Conservation (phyloP, 345 rosid species). For the Hevea brasiliensis region DNA sequence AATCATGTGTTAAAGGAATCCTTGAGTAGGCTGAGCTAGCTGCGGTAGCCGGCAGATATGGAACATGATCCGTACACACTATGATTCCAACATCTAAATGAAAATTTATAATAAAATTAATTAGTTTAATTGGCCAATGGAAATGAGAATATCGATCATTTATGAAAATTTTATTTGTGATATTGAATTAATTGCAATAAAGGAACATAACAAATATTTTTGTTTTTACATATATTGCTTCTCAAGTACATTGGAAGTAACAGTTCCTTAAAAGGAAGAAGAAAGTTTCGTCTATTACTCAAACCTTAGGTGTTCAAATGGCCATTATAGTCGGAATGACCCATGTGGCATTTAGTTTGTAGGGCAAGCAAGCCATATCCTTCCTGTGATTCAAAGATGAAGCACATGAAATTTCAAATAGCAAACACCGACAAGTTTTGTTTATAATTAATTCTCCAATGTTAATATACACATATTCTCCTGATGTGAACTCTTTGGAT, state of each 20-base stretch:
- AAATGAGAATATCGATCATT: too few species aligned
- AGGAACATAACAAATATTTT: too few species aligned
- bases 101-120: too few species aligned
- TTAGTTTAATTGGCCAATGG: too few species aligned
- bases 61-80: conserved; percentile 11
- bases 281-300: conserved; percentile 12
- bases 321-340: conserved; percentile 15
- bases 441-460: neutral
- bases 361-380: conserved; percentile 7
- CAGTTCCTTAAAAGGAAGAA: conserved; percentile 30
- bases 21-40: conserved; percentile 15
- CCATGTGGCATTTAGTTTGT: conserved; percentile 36
- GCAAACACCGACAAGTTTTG: neutral
- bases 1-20: conserved; percentile 10
- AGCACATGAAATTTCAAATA: conserved; percentile 3
- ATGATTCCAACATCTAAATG: too few species aligned
- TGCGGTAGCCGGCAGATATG: neutral
- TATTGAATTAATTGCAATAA: too few species aligned
- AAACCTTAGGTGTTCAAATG: neutral
- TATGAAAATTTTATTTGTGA: too few species aligned
- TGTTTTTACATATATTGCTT: neutral
- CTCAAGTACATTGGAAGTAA: conserved; percentile 31
- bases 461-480: too few species aligned
- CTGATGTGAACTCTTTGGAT: too few species aligned
- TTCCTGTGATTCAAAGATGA: conserved; percentile 3